Percentiles rank a stretch among this genome's conserved stretches.
These are phyloP conservation scores for Eimeria maxima DNA, from an alignment of 169 alveolate genomes.

Conservation along the genomic window DNA sequence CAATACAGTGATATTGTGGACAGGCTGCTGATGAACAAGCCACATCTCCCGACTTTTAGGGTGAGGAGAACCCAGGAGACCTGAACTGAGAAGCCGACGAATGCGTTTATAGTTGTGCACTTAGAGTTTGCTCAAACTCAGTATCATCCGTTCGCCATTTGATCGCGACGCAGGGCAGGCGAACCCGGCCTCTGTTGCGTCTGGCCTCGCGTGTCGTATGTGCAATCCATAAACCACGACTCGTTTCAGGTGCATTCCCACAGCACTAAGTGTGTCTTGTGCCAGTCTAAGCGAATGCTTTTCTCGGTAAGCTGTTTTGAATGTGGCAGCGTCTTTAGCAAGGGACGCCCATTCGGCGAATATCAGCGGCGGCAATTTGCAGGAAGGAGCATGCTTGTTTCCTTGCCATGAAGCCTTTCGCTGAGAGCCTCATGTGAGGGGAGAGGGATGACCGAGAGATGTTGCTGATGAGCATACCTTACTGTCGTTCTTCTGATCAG, in stretches of 20 bases:
- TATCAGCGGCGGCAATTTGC: no score
- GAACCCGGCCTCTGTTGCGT: no score
- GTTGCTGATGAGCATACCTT: neutral
- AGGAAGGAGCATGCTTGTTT: neutral
- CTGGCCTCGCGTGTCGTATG: no score
- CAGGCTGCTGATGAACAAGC: neutral
- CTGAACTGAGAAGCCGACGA: slow-evolving; percentile 3
- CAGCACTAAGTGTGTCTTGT: neutral
- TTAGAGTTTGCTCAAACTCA: neutral
- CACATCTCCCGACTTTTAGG: neutral
- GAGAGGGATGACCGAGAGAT: slow-evolving; percentile 76
- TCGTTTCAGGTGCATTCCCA: no score
- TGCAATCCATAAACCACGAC: no score
- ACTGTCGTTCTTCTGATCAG: slow-evolving; percentile 42
- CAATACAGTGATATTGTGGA: neutral
- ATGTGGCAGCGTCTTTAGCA: no score
- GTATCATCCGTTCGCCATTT: neutral
- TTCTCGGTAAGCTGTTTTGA: no score
- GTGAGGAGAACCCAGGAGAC: slow-evolving; percentile 33
- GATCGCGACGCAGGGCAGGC: neutral
- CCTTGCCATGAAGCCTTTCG: slow-evolving; percentile 46
- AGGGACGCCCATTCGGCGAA: no score
- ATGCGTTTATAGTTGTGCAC: neutral
- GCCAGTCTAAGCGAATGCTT: neutral
- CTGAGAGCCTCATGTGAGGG: slow-evolving; percentile 24